Evolutionary conservation across 2,329 filamentous ascomycete species (phyloP).

Genomic region (Sporothrix pseudoabietina): DNA sequence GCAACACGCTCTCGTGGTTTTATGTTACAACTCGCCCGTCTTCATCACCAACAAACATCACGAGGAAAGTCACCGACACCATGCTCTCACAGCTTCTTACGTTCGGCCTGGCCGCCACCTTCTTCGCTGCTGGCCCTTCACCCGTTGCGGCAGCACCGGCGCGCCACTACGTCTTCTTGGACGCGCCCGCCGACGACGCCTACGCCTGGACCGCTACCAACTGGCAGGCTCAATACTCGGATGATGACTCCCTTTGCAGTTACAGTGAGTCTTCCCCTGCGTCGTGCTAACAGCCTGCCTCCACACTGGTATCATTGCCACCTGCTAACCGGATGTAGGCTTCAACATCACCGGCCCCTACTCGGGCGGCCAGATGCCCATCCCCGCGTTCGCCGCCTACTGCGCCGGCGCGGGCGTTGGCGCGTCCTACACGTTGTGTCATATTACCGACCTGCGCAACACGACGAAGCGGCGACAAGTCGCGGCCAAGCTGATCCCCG

Average conservation of each 20-base stretch:
- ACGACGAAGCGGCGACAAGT: constrained; percentile 36
- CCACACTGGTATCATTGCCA: too few species aligned
- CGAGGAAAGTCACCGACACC: neutral
- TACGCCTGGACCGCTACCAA: constrained; percentile 21
- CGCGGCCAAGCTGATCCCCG: constrained; percentile 40
- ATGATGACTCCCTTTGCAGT: neutral
- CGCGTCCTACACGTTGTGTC: constrained; percentile 38
- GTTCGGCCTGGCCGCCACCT: neutral
- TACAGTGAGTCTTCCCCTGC: constrained; percentile 2
- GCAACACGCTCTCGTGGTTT: neutral
- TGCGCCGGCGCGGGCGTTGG: constrained; percentile 39
- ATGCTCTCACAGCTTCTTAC: neutral
- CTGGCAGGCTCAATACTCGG: constrained; percentile 12
- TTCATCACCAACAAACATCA: neutral
- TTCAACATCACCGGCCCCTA: constrained; percentile 41
- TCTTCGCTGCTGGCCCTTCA: neutral
- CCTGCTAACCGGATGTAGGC: neutral
- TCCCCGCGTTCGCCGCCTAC: constrained; percentile 41
- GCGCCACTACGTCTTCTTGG: neutral
- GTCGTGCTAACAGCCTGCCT: too few species aligned
- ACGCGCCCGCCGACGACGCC: constrained; percentile 12
- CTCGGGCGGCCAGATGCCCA: constrained; percentile 36
- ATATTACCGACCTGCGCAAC: constrained; percentile 35
- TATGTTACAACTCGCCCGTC: neutral
- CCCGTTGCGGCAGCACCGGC: neutral